phyloP scores from a whole-genome alignment of 1,284 basidiomycete genomes.

The Singerocomus inundabilis region DNA sequence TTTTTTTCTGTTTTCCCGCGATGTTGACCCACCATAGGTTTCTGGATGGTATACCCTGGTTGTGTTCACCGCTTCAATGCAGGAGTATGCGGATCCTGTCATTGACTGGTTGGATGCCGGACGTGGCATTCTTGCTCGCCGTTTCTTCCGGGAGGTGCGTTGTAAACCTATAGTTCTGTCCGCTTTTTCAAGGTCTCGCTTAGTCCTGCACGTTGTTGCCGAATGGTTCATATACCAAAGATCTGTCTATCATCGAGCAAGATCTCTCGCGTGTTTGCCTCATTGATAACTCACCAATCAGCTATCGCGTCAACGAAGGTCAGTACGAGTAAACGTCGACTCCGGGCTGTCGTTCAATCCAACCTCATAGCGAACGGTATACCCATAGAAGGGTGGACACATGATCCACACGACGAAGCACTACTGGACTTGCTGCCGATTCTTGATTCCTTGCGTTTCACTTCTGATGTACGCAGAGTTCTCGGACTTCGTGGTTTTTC shows the following conservation, averaged over 20 bases:
- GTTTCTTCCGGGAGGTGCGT: slow-evolving; percentile 89
- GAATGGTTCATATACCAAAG: slow-evolving; percentile 94
- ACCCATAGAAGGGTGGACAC: slow-evolving; percentile 98
- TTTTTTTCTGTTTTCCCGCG: background rate
- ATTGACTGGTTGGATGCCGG: slow-evolving; percentile 99
- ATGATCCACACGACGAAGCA: slow-evolving; percentile 96
- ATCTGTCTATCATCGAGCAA: slow-evolving; percentile 82
- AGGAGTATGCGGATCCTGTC: slow-evolving; percentile 98
- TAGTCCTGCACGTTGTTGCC: slow-evolving; percentile 89
- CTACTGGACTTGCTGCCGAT: slow-evolving; percentile 94
- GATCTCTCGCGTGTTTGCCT: slow-evolving; percentile 92
- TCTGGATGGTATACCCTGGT: slow-evolving; percentile 99
- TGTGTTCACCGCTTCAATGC: slow-evolving; percentile 98
- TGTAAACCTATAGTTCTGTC: slow-evolving; percentile 2
- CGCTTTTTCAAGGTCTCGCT: background rate
- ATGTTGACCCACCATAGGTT: slow-evolving; percentile 55
- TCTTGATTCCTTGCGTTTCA: slow-evolving; percentile 93
- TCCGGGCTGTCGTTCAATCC: slow-evolving; percentile 8
- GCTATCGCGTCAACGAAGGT: slow-evolving; percentile 94
- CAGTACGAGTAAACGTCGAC: slow-evolving; percentile 28
- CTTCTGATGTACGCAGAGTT: slow-evolving; percentile 90
- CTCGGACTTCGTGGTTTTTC: slow-evolving; percentile 77
- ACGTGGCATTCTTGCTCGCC: slow-evolving; percentile 81
- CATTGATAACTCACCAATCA: slow-evolving; percentile 94
- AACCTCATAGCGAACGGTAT: slow-evolving; percentile 83